phyloP scores from a whole-genome alignment of 2,329 filamentous ascomycete genomes.

The Rutstroemia sydowiana region DNA sequence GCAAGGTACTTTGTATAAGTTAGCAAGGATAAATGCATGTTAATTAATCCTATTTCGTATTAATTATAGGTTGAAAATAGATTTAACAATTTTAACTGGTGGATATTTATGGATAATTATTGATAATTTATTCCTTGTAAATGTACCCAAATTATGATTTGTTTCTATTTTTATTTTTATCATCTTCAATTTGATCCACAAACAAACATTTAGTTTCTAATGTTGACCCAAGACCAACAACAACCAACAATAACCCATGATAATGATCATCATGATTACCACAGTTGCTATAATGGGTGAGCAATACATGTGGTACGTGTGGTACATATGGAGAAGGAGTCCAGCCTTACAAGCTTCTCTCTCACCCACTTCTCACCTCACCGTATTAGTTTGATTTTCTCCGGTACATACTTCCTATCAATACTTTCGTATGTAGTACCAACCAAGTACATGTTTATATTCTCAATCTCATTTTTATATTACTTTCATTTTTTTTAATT shows the following conservation, averaged over 20 bases:
- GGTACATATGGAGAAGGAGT: neutral
- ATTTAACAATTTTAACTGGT: neutral
- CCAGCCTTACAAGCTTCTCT: neutral
- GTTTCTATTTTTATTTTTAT: constrained; percentile 4
- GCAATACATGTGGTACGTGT: constrained; percentile 1
- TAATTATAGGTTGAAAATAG: constrained; percentile 1
- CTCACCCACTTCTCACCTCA: too few relatives aligned
- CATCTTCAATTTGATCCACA: too few relatives aligned
- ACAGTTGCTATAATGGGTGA: neutral
- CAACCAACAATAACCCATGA: neutral
- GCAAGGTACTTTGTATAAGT: too few relatives aligned
- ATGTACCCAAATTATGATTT: too few relatives aligned
- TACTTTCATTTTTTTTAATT: constrained; percentile 1
- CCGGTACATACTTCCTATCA: neutral
- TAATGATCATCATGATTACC: neutral
- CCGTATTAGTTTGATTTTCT: too few relatives aligned
- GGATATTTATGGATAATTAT: neutral
- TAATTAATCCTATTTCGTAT: neutral
- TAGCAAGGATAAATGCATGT: neutral
- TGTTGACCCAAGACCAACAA: too few relatives aligned
- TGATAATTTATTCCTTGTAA: neutral
- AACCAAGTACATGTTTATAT: too few relatives aligned
- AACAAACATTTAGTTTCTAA: too few relatives aligned
- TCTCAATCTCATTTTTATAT: too few relatives aligned
- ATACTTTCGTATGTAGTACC: too few relatives aligned